Base-by-base conservation (phyloP, 306 rosid species). In the Hippophae rhamnoides region DNA sequence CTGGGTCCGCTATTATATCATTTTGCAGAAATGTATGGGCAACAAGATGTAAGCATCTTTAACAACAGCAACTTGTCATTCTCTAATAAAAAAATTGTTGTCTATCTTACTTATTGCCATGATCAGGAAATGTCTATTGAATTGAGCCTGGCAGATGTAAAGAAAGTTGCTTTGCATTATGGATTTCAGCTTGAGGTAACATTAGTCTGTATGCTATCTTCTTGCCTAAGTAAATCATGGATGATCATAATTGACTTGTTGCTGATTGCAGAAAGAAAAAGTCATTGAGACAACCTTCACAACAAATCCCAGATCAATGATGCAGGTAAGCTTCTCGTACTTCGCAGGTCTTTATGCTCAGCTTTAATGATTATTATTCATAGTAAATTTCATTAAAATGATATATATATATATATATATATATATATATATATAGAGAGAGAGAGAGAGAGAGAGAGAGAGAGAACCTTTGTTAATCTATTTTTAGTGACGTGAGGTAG, bases 1-100 rank as follows among this genome's bases (percentile, higher is more conserved):
- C 64, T 85, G 69, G 96, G 99, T 25, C 99, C 99, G 49, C 79
- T 88, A 64, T 89, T 92, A 2, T 92, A 92, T 78, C 96, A 92
- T 80, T 92, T 92, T 31, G 95, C 96, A 0, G 99, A 92, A 60
- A 60, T 76, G 61, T 92, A 92, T 64, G 96, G 98, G 41, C 97
- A 82, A 74, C 90, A 85, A 27, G 98, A 85, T 73, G 96, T 88
- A 71, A 74, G 85, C 56, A 58, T 70, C 68, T 52, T 27, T 40
- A 60, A 70, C 52, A 26, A 13, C 48, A 50, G 61, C 25, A 41
- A 43, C 55, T 11, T 49, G 8, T 51, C 26, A 38, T 50, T 58
- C 6, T 64, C 38, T 54, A 12, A 51, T 53, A 54, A 44, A 46
- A 27, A 45, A 7, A 23, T 47, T 58, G 25, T 38, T 18, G 13